phyloP scores from a whole-genome alignment of 139 green algal genomes.

The Micromonas pusilla region DNA sequence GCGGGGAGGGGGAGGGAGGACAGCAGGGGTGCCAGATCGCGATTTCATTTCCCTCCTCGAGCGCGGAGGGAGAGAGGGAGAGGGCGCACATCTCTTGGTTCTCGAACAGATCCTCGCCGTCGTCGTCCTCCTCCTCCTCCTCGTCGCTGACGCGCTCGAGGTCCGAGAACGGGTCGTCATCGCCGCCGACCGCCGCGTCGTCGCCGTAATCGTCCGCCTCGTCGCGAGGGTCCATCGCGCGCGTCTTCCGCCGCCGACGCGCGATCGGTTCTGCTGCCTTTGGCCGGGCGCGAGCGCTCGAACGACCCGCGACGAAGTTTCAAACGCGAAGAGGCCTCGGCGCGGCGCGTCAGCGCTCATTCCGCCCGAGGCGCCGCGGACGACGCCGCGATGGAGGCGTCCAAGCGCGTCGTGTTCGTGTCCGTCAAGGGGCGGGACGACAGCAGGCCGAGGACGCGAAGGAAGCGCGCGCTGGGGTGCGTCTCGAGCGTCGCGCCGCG shows the following conservation, averaged over 20 bases:
- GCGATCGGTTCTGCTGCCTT: too few species aligned
- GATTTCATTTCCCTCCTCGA: background rate
- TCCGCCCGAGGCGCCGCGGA: too few species aligned
- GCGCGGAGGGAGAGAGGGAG: background rate
- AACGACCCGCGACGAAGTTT: too few species aligned
- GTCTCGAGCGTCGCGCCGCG: background rate
- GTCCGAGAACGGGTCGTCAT: background rate
- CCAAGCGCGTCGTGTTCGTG: constrained; percentile 21
- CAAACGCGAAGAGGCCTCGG: too few species aligned
- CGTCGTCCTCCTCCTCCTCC: constrained; percentile 11
- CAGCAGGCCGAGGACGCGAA: background rate
- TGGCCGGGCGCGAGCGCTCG: too few species aligned
- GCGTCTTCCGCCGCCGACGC: too few species aligned
- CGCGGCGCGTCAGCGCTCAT: too few species aligned
- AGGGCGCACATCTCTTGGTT: too few species aligned
- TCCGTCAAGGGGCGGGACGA: background rate
- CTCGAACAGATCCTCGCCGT: constrained; percentile 25
- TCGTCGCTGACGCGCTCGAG: background rate
- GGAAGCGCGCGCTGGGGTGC: constrained; percentile 13
- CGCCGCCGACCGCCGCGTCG: background rate
- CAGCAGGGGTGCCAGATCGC: background rate
- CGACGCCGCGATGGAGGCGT: background rate
- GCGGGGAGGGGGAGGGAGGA: background rate
- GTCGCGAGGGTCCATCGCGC: too few species aligned
- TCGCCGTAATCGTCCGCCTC: constrained; percentile 6